phyloP scores from a whole-genome alignment of 306 rosid genomes.

The Elaeagnus macrophylla region DNA sequence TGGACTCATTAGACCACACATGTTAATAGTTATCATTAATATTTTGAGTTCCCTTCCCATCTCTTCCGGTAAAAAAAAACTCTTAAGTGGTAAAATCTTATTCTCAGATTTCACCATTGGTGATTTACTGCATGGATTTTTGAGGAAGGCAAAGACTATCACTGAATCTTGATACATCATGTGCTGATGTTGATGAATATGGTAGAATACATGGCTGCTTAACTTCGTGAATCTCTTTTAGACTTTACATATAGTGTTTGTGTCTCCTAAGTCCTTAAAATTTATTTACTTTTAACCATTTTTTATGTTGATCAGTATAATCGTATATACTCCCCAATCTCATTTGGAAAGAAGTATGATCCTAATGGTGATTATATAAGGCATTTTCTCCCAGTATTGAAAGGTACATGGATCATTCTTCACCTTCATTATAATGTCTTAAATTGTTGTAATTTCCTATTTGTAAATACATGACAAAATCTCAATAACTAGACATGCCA shows the following conservation, averaged over 20 bases:
- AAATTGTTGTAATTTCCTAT: conserved; percentile 3
- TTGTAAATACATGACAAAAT: conserved; percentile 13
- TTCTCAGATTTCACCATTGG: too few relatives aligned
- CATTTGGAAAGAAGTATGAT: conserved; percentile 93
- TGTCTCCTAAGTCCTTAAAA: background rate
- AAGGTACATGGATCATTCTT: conserved; percentile 35
- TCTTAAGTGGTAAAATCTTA: background rate
- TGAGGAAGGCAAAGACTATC: too few relatives aligned
- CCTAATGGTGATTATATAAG: conserved; percentile 76
- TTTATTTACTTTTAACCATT: conserved; percentile 8
- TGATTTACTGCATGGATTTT: too few relatives aligned
- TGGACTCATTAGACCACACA: background rate
- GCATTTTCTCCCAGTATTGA: conserved; percentile 75
- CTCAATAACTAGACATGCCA: conserved; percentile 65
- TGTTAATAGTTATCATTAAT: background rate
- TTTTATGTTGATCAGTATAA: conserved; percentile 52
- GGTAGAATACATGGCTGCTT: background rate
- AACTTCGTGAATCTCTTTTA: conserved; percentile 7
- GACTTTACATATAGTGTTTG: background rate
- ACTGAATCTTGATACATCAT: too few relatives aligned
- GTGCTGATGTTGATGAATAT: too few relatives aligned
- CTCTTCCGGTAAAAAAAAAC: too few relatives aligned
- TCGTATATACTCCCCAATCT: conserved; percentile 75
- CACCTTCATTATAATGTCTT: conserved; percentile 14
- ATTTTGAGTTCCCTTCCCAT: background rate